These are phyloP conservation scores for Moesziomyces parantarcticus DNA, from an alignment of 1,284 basidiomycete species.

Conservation along the genomic window DNA sequence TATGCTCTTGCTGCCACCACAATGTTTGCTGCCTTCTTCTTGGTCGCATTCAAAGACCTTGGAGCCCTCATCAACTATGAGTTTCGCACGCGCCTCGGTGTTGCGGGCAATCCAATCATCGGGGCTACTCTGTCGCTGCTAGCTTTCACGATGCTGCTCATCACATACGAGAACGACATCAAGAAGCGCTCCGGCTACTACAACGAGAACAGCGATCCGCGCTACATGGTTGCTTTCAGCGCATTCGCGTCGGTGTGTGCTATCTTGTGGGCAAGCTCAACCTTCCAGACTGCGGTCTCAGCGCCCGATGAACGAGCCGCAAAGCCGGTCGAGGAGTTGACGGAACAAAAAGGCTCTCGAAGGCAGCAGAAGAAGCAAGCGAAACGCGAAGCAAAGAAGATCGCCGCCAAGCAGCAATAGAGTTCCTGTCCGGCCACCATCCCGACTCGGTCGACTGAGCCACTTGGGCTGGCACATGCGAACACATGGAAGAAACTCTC, in stretches of 20 bases:
- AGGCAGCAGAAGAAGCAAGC: conserved; percentile 37
- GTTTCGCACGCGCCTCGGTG: conserved; percentile 17
- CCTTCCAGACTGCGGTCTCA: conserved; percentile 11
- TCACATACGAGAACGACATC: conserved; percentile 46
- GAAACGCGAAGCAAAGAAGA: conserved; percentile 37
- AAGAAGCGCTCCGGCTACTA: conserved; percentile 38
- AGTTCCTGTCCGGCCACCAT: background rate
- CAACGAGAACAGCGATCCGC: conserved; percentile 26
- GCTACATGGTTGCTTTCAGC: conserved; percentile 24
- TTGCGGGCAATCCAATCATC: conserved; percentile 26
- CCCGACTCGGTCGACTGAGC: too few species aligned
- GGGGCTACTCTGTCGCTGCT: conserved; percentile 23
- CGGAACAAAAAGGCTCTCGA: conserved; percentile 12
- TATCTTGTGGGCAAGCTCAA: conserved; percentile 34
- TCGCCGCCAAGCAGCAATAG: conserved; percentile 13
- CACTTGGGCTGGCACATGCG: too few species aligned
- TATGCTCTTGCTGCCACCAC: conserved; percentile 30
- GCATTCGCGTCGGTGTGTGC: conserved; percentile 18
- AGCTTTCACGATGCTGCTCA: conserved; percentile 27
- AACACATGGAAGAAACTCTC: too few species aligned
- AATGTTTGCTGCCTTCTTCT: conserved; percentile 25
- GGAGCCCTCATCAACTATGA: conserved; percentile 36
- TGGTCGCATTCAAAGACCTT: conserved; percentile 38
- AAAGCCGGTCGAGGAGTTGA: background rate
- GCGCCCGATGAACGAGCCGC: conserved; percentile 2